phyloP scores from a whole-genome alignment of 2,329 filamentous ascomycete genomes.

The Tolypocladium tropicale region DNA sequence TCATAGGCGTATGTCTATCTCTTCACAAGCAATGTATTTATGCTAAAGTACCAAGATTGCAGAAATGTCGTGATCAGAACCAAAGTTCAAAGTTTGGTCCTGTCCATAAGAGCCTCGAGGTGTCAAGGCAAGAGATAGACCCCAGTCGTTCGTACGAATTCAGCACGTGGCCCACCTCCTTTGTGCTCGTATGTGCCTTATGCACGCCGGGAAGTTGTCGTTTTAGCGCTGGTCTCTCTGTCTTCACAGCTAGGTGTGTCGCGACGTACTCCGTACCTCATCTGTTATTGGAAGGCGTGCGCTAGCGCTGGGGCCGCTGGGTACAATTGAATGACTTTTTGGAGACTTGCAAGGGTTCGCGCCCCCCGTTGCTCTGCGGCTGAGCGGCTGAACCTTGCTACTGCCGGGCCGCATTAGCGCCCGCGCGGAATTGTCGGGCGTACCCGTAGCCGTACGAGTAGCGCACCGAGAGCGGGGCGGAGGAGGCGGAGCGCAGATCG shows the following conservation, averaged over 20 bases:
- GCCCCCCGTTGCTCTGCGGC: background rate
- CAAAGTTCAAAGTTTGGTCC: too few relatives aligned
- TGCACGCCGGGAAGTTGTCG: background rate
- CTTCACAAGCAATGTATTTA: too few relatives aligned
- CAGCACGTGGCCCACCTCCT: background rate
- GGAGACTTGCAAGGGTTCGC: background rate
- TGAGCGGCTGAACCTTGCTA: background rate
- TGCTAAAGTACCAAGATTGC: too few relatives aligned
- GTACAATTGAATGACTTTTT: background rate
- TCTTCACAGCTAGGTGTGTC: too few relatives aligned
- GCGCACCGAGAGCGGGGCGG: too few relatives aligned
- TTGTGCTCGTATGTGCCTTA: background rate
- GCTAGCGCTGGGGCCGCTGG: background rate
- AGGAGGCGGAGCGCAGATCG: too few relatives aligned
- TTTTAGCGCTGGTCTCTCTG: background rate
- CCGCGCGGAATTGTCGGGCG: background rate
- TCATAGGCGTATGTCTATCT: background rate
- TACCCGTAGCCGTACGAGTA: background rate
- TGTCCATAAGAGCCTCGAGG: too few relatives aligned
- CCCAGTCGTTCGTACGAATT: background rate
- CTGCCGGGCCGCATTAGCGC: background rate
- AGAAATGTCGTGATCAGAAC: too few relatives aligned
- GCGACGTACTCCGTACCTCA: too few relatives aligned
- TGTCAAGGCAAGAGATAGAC: background rate
- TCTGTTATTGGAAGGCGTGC: too few relatives aligned